Percentiles rank a stretch among this genome's conserved stretches.
These are phyloP conservation scores for Fusarium verrucosum DNA, from an alignment of 2,329 filamentous ascomycete species.

Conservation along the genomic window DNA sequence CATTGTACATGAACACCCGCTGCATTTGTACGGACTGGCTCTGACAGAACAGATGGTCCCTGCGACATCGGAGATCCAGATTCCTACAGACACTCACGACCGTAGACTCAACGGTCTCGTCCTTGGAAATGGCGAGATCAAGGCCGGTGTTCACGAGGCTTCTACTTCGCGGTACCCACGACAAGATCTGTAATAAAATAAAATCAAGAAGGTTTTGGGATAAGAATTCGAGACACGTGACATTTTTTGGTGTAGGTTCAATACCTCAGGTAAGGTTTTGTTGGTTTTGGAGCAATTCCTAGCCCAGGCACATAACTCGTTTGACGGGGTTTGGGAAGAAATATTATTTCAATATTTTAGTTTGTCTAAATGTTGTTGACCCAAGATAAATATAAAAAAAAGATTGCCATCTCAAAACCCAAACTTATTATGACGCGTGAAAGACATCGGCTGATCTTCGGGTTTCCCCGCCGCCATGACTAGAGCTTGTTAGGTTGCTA, in stretches of 20 bases:
- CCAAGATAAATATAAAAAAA: neutral
- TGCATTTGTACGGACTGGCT: conserved; percentile 77
- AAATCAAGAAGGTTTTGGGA: neutral
- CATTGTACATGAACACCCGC: conserved; percentile 49
- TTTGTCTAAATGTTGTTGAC: neutral
- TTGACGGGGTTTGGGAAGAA: neutral
- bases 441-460: conserved; percentile 16
- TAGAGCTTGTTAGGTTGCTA: conserved; percentile 28
- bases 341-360: neutral
- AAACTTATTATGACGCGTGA: neutral
- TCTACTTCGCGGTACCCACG: conserved; percentile 52
- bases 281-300: neutral
- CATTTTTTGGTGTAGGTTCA: neutral
- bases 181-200: conserved; percentile 11
- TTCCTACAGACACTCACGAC: conserved; percentile 82
- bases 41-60: conserved; percentile 84
- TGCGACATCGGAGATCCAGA: conserved; percentile 63
- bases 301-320: neutral
- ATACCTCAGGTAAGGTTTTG: too few relatives aligned
- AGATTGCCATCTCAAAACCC: neutral
- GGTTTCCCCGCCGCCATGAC: conserved; percentile 48
- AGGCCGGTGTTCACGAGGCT: conserved; percentile 42
- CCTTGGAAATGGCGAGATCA: conserved; percentile 73
- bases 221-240: neutral
- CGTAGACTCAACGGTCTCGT: conserved; percentile 81